Evolutionary conservation across 2,329 filamentous ascomycete species (phyloP), one percentile per base, ranked within the genome.

Genomic region (Hyphodiscus sp.): DNA sequence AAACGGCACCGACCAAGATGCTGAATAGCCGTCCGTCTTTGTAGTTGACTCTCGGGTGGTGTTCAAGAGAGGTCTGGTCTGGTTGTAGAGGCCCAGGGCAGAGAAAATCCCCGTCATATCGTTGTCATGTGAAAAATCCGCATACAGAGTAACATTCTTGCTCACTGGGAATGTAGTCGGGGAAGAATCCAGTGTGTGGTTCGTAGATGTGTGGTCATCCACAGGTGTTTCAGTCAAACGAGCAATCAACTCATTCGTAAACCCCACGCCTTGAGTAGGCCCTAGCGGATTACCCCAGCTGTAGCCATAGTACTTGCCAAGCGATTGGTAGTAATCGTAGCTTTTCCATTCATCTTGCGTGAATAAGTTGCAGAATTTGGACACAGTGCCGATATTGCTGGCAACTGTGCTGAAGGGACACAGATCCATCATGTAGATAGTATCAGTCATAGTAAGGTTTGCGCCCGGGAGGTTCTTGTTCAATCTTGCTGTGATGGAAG

Each of bases 111-210:
- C 79, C 29, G 81, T 82, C 83, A 96, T 90, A 66, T 87, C 84
- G 68, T 95, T 96, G 70, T 96, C 91, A 70, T 96, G 91, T 58
- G 85, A 89, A 67, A 96, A 96, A 70, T 96, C 91, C 0, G 89
- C 91, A 65, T 95, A 96, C 1, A 96, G 71, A 11, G 72, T 72
- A 44, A 74, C 70, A 57, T 79, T 63, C 29, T 69, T 68, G 20
- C 71, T 76, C 0, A 95, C 73, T 0, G 91, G 91, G 64, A 96
- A 96, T 0, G 87, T 91, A 7, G 70, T 66, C 0, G 78, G 71
- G 54, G 82, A 75, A 5, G 73, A 72, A 67, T 95, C 88, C 0
- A 96, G 77, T 0, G 91, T 95, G 38, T 73, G 74, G 69, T 96
- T 96, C 6, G 85, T 89, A 51, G 76, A 83, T 0, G 90, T 95